A percentile compares a stretch with the other conserved stretches of the same genome.
phyloP scores from a whole-genome alignment of 768 basidiomycete species.

The Trametes gibbosa region DNA sequence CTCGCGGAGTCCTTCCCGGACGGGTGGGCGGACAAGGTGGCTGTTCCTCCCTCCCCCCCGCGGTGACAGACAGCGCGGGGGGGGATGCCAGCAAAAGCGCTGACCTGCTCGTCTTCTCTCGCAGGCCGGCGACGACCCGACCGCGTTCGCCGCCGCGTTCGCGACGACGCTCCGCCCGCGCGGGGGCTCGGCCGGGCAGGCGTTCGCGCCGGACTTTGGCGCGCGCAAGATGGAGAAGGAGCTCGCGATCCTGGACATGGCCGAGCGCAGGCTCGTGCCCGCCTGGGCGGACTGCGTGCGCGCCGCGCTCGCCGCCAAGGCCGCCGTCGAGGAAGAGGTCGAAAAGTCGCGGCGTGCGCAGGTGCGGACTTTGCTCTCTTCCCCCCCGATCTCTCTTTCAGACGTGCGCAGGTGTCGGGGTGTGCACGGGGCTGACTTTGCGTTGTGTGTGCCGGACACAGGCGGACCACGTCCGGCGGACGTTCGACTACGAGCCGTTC shows the following conservation, averaged over 20 bases:
- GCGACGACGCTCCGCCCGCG: constrained; percentile 29
- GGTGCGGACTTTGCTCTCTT: constrained; percentile 37
- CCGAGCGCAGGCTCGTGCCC: constrained; percentile 32
- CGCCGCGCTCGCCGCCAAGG: constrained; percentile 36
- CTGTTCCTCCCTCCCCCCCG: neutral
- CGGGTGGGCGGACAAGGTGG: constrained; percentile 40
- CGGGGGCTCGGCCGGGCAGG: constrained; percentile 24
- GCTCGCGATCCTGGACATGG: constrained; percentile 43
- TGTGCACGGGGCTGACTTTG: no score
- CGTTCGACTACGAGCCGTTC: constrained; percentile 65
- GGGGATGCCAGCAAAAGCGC: neutral
- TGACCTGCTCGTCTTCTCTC: neutral
- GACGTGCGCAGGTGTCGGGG: neutral
- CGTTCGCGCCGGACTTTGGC: constrained; percentile 46
- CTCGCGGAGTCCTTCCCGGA: constrained; percentile 32
- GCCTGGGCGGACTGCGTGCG: constrained; percentile 50
- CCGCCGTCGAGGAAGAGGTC: constrained; percentile 50
- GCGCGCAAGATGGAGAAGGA: constrained; percentile 42
- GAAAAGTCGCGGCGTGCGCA: constrained; percentile 40
- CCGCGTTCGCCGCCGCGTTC: constrained; percentile 34
- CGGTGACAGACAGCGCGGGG: neutral
- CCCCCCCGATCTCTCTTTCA: neutral
- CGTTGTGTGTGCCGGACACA: constrained; percentile 21
- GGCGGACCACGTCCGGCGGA: constrained; percentile 57
- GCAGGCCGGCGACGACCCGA: constrained; percentile 45